These are phyloP conservation scores for Aspergillus olivimuriae DNA, from an alignment of 495 filamentous ascomycete species.

Conservation along the genomic window DNA sequence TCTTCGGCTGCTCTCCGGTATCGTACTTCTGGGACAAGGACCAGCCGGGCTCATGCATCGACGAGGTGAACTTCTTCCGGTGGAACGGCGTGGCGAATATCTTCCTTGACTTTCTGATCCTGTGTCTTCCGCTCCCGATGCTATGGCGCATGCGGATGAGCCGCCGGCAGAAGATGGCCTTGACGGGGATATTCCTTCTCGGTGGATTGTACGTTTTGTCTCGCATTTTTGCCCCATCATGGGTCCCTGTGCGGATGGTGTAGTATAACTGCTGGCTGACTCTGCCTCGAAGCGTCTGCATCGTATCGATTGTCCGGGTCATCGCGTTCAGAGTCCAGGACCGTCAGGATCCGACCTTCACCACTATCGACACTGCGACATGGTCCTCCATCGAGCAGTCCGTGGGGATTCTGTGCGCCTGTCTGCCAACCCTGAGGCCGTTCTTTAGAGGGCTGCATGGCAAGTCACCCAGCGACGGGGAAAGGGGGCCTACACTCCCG, in stretches of 20 bases:
- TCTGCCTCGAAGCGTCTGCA: constrained; percentile 16
- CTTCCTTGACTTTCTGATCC: constrained; percentile 37
- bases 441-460: constrained; percentile 12
- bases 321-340: constrained; percentile 5
- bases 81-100: constrained; percentile 42
- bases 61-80: constrained; percentile 36
- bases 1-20: constrained; percentile 19
- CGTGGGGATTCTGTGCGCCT: constrained; percentile 44
- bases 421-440: constrained; percentile 37
- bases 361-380: constrained; percentile 25
- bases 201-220: constrained; percentile 28
- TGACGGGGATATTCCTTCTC: constrained; percentile 29
- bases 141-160: constrained; percentile 29
- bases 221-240: too few relatives aligned
- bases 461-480: too few relatives aligned
- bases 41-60: constrained; percentile 28
- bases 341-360: constrained; percentile 12
- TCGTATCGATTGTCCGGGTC: constrained; percentile 19
- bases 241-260: too few relatives aligned
- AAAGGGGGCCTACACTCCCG: too few relatives aligned
- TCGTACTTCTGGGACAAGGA: constrained; percentile 18
- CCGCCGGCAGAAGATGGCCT: constrained; percentile 23
- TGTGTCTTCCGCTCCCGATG: constrained; percentile 37
- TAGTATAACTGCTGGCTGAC: too few relatives aligned
- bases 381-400: constrained; percentile 49